Evolutionary conservation across 352 stramenopile genomes (phyloP), one percentile per base, ranked within the genome.

Genomic region (Globisporangium uncinulatum): DNA sequence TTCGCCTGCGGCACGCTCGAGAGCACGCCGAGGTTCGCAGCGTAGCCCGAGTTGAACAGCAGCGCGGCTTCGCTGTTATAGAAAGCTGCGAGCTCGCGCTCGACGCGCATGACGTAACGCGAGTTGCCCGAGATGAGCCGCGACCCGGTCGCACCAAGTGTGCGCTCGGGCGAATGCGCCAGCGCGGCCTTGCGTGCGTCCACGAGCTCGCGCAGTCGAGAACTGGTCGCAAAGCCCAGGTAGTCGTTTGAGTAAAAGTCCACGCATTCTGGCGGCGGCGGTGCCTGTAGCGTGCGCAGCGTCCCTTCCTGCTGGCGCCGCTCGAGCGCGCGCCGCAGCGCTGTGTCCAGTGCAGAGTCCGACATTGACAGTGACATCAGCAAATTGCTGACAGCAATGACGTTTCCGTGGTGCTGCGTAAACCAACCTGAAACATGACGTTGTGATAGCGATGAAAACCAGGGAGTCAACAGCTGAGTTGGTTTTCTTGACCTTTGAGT

Each of bases 211-310:
- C 71, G 66, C 47, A 97, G 75, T 62, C 71, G 45, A 17, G 53
- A 41, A 49, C 67, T 87, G 13, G 87, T 82, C 15, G 95, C 92
- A 43, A 99, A 78, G 17, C 97, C 95, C 19, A 99, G 74, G 64
- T 99, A 99, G 60, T 99, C 97, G 65, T 99, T 99, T 53, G 88
- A 98, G 60, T 82, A 96, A 69, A 99, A 99, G 68, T 99, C 97
- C 45, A 97, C 69, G 42, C 66, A 74, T 11, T 61, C 45, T 11
- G 61, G 51, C 14, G 64, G 52, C 0, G 61, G 51, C 32, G 72
- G 37, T 10, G 42, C 17, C 46, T 79, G 66, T 8, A 92, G 63
- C 14, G 57, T 58, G 15, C 83, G 78, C 48, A 87, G 66, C 32
- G 76, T 90, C 36, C 83, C 83, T 31, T 89, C 69, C 3, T 47